These are phyloP conservation scores for Neurospora sp. DNA, from an alignment of 495 filamentous ascomycete genomes.

Conservation along the genomic window DNA sequence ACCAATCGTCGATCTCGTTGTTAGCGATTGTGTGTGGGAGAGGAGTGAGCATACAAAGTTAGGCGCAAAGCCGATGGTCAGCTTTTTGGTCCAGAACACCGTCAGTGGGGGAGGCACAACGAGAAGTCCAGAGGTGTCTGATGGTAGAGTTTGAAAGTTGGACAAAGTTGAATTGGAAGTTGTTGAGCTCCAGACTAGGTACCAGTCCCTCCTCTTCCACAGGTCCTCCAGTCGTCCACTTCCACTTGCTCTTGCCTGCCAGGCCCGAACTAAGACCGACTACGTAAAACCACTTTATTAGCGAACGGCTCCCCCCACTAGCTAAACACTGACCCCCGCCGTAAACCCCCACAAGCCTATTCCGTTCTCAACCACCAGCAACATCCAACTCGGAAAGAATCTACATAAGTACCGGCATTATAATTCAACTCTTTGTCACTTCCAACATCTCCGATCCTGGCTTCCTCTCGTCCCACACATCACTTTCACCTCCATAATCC, in stretches of 20 bases:
- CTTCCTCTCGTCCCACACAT: too few relatives aligned
- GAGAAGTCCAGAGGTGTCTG: not conserved
- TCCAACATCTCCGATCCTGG: not conserved
- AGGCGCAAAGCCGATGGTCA: not conserved
- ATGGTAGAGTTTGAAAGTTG: not conserved
- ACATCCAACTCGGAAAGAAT: not conserved
- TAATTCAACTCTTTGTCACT: not conserved
- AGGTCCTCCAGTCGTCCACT: not conserved
- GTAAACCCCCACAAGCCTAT: not conserved
- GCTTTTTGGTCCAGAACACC: not conserved
- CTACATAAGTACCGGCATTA: not conserved
- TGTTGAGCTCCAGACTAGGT: not conserved
- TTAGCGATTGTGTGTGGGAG: not conserved
- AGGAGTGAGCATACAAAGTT: not conserved
- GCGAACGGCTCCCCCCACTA: not conserved
- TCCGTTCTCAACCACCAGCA: not conserved
- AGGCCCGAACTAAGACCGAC: not conserved
- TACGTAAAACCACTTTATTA: not conserved
- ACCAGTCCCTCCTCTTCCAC: not conserved
- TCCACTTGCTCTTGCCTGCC: not conserved
- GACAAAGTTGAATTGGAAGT: not conserved
- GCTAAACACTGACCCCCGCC: not conserved
- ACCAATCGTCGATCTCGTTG: not conserved
- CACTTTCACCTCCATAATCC: too few relatives aligned
- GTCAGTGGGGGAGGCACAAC: not conserved